Base-by-base conservation (phyloP, 495 filamentous ascomycete species). In the Trichocladium uniseriatum region DNA sequence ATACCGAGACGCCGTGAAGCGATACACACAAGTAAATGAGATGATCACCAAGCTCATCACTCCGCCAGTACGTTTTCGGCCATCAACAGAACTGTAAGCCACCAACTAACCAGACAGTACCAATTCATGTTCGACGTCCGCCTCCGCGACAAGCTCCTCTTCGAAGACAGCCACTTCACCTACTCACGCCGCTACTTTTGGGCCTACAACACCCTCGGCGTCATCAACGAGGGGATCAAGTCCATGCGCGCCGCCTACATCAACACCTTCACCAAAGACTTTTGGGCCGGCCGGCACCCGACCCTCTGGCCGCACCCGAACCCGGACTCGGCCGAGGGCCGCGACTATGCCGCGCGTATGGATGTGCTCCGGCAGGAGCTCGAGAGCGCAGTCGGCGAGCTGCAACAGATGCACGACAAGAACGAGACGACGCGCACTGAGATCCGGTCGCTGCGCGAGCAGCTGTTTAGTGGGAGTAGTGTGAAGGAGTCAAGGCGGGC, bases 161-260 rank as follows among this genome's bases (percentile, higher is more conserved):
- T 80, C 58, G 77, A 80, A 56, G 77, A 79, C 55, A 53, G 64
- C 15, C 44, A 69, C 19, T 79, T 76, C 52, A 78, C 75, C 27
- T 77, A 72, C 59, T 76, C 73, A 1, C 65, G 75, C 5, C 68
- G 73, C 20, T 79, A 80, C 56, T 79, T 80, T 55, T 79, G 73
- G 72, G 73, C 72, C 13, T 73, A 70, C 52, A 76, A 78, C 52
- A 77, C 76, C 2, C 62, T 79, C 6, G 74, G 69, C 24, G 68
- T 75, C 16, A 70, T 80, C 58, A 79, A 77, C 52, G 71, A 78
- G 21, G 69, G 63, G 45, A 80, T 80, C 57, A 70, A 73, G 46
- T 61, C 67, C 20, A 77, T 78, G 61, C 62, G 73, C 7, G 55
- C 65, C 32, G 64, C 73, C 21, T 78, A 73, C 56, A 52, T 65